Base-by-base conservation (phyloP, 1,139 yeast species). In the Candida glucosophila region DNA sequence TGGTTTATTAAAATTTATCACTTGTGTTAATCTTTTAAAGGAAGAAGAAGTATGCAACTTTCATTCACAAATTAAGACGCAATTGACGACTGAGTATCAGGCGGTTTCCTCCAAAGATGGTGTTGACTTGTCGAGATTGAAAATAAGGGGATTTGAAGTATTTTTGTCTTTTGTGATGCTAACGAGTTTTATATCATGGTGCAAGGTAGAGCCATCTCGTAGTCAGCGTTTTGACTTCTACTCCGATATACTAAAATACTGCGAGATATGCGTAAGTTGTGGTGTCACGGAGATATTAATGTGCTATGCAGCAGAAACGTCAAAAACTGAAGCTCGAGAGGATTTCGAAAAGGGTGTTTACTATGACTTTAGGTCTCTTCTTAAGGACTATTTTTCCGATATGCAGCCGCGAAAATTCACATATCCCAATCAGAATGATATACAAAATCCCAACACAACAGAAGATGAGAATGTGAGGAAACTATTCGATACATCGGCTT, bases 281-380 rank as follows among this genome's bases (percentile, higher is more conserved):
- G 96, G 96, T 16, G 94, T 86, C 1, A 55, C 88, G 37, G 98
- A 90, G 47, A 77, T 78, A 41, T 52, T 88, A 19, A 58, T 88
- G 49, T 68, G 81, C 12, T 53, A 77, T 20, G 62, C 88, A 2
- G 78, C 92, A 1, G 93, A 82, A 36, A 68, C 81, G 1, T 56
- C 80, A 0, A 41, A 52, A 12, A 40, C 24, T 20, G 44, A 41
- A 41, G 61, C 52, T 32, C 45, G 32, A 35, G 55, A 39, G 43
- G 31, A 37, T 17, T 61, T 41, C 25, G 67, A 60, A 27, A 43
- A 53, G 60, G 63, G 38, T 47, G 70, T 40, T 57, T 64, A 50
- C 11, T 79, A 78, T 44, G 86, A 81, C 40, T 70, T 78, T 32
- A 66, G 88, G 41, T 61, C 81, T 0, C 55, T 80, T 13, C 54